Evolutionary conservation across 345 rosid genomes (phyloP).

Genomic region (Balakata baccata): DNA sequence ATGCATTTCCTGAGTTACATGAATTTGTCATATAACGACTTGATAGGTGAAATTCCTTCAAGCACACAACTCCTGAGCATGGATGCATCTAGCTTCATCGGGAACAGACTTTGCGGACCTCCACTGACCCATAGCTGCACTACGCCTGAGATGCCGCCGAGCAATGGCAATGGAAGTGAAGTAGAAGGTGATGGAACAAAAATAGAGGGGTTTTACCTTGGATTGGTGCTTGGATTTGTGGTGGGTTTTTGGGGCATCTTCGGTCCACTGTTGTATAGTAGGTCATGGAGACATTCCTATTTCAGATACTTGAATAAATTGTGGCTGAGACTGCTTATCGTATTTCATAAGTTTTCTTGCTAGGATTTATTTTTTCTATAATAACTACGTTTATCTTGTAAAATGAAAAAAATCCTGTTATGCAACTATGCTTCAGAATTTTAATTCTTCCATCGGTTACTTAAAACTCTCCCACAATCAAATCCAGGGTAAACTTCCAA

Average conservation of each 20-base stretch:
- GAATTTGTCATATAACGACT: neutral
- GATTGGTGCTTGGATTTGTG: conserved; percentile 11
- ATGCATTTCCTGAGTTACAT: neutral
- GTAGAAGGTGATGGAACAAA: neutral
- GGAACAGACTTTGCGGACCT: conserved; percentile 1
- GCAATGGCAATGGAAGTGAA: neutral
- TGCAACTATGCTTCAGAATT: too few relatives aligned
- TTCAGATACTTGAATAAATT: conserved; percentile 2
- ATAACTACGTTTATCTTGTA: too few relatives aligned
- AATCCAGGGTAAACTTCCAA: too few relatives aligned
- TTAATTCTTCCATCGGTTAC: too few relatives aligned
- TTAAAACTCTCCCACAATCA: too few relatives aligned
- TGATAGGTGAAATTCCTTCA: neutral
- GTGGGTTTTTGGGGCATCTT: conserved; percentile 7
- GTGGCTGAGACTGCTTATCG: neutral
- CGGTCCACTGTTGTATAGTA: neutral
- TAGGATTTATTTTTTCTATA: too few relatives aligned
- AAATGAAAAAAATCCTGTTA: too few relatives aligned
- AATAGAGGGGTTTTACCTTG: neutral
- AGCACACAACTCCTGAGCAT: conserved; percentile 11
- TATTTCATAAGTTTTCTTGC: too few relatives aligned
- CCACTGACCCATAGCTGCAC: neutral
- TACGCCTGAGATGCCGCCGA: neutral
- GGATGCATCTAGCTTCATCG: neutral
- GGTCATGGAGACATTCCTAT: conserved; percentile 6